Base-by-base conservation (phyloP, 1,139 yeast species). In the Suhomyces bokatorum region DNA sequence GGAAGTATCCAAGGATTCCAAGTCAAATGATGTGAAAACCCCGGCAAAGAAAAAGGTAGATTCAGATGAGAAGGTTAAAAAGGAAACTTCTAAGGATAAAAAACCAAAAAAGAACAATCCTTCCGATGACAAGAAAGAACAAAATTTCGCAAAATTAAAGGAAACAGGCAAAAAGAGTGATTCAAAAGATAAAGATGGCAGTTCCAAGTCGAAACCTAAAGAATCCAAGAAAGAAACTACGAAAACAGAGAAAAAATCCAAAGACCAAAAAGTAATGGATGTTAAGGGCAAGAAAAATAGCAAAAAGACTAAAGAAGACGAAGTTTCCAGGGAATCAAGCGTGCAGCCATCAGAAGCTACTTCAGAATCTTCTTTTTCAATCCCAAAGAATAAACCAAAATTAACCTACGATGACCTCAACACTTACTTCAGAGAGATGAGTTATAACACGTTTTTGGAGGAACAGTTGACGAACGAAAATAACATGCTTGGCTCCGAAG, bases 361-460 rank as follows among this genome's bases (percentile, higher is more conserved):
- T 11, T 12, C 29, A 3, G n/a, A 26, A 26, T n/a, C 12, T 11
- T 12, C 29, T 6, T 12, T 26, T 26, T 26, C 36, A 10, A 14
- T 15, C 13, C 39, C 31, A 22, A 33, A 39, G 32, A 40, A 24
- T 11, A 28, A 11, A 2, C 36, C 40, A 4, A 36, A 28, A 11
- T 62, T 81, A 32, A 63, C 70, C 1, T 83, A 78, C 53, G 77
- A 77, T 13, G 64, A 74, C 27, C 55, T 83, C 53, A 64, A 69
- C 6, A 68, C 73, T n/a, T 84, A 85, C 56, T 78, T 74, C 55
- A 66, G 75, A 51, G 83, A 81, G 53, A 77, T 83, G 69, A 75
- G 85, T 48, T 77, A 76, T 59, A 82, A 82, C 45, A 63, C 84
- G 45, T 82, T 81, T 49, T 66, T 81, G 41, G 91, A 85, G 58